Evolutionary conservation across 2,329 filamentous ascomycete species (phyloP).

Genomic region (Coniochaeta pulveracea): DNA sequence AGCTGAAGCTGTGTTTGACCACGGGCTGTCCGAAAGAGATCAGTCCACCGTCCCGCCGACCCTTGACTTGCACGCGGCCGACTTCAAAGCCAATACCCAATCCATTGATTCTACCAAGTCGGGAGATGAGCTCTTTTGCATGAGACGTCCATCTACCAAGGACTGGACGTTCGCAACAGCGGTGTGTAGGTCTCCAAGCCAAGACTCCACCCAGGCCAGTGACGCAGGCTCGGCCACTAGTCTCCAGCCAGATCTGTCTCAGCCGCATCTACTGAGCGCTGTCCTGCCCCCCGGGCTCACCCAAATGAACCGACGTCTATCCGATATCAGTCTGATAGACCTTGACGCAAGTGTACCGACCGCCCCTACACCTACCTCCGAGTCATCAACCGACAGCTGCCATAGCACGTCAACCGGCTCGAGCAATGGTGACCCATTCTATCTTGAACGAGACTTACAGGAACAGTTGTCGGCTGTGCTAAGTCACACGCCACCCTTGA

Average conservation of each 20-base stretch:
- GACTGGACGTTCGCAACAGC: conserved; percentile 40
- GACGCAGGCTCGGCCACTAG: conserved; percentile 23
- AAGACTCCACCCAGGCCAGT: conserved; percentile 32
- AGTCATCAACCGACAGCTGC: conserved; percentile 46
- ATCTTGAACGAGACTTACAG: conserved; percentile 46
- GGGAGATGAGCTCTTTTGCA: conserved; percentile 32
- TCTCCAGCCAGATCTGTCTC: conserved; percentile 21
- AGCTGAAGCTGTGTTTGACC: conserved; percentile 49
- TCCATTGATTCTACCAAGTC: conserved; percentile 44
- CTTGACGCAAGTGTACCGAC: conserved; percentile 15
- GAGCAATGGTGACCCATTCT: conserved; percentile 47
- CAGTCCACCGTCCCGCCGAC: conserved; percentile 30
- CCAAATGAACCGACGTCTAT: conserved; percentile 16
- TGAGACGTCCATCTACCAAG: conserved; percentile 18
- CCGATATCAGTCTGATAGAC: conserved; percentile 19
- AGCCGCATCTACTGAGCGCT: conserved; percentile 12
- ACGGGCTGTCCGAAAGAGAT: conserved; percentile 44
- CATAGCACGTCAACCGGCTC: conserved; percentile 39
- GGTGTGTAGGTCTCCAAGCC: too few species aligned
- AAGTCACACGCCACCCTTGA: conserved; percentile 37
- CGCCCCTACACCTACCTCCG: conserved; percentile 32
- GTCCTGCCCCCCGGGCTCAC: background rate
- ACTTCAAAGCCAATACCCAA: conserved; percentile 17
- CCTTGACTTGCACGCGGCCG: conserved; percentile 18
- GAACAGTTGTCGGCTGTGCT: conserved; percentile 27